Conservation (phyloP, 202 grass and related monocot species). For the Zizania palustris region DNA sequence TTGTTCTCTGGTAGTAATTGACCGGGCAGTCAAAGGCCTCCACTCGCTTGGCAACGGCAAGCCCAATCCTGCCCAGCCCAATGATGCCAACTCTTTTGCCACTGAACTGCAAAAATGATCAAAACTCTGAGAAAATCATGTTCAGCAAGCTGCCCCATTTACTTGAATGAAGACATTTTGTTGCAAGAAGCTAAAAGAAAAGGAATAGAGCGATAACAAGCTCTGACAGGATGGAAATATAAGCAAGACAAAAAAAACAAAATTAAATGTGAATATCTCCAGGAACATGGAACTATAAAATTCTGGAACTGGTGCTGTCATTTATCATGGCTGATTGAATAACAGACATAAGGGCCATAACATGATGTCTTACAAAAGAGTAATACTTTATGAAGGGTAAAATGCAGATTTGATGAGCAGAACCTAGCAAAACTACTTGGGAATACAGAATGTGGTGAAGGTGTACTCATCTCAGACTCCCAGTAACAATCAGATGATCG, state of each 20-base stretch:
- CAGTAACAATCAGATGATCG: conserved; percentile 52
- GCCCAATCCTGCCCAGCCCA: conserved; percentile 78
- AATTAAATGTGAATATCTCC: background rate
- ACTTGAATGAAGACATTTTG: background rate
- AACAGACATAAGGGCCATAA: background rate
- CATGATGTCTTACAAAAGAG: conserved; percentile 26
- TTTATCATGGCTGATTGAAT: conserved; percentile 29
- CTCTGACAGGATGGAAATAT: background rate
- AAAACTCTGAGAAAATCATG: conserved; percentile 16
- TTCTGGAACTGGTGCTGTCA: conserved; percentile 21
- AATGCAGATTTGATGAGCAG: background rate
- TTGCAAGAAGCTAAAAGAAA: background rate
- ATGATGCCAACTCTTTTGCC: conserved; percentile 88
- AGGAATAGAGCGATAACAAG: background rate
- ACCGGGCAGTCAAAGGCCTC: conserved; percentile 82
- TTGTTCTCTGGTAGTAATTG: conserved; percentile 71
- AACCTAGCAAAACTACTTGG: conserved; percentile 10
- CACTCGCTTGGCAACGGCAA: conserved; percentile 67
- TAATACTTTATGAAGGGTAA: background rate
- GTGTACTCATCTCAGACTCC: background rate
- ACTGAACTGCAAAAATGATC: conserved; percentile 71
- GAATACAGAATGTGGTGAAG: background rate
- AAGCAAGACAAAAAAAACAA: background rate
- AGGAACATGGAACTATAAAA: background rate
- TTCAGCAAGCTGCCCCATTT: background rate